A percentile compares a stretch with the other conserved stretches of the same genome.
phyloP scores from a whole-genome alignment of 768 basidiomycete species.

The Albatrellus ellisii region DNA sequence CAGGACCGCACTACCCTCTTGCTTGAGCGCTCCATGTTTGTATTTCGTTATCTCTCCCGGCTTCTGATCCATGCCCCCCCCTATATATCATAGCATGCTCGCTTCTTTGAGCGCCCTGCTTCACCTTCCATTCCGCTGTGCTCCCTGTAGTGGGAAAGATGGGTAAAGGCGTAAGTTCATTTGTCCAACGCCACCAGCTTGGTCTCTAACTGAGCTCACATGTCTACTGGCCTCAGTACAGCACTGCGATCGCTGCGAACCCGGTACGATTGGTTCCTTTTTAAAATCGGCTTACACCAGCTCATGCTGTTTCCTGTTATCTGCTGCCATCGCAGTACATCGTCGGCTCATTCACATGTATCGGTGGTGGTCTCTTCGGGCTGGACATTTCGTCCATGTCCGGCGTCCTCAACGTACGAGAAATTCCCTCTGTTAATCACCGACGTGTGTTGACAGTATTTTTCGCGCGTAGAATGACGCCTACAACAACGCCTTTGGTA shows the following conservation, averaged over 20 bases:
- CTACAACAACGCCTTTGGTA: conserved; percentile 20
- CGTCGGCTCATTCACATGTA: conserved; percentile 72
- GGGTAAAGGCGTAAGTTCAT: conserved; percentile 19
- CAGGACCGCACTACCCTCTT: no score
- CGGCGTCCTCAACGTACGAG: conserved; percentile 44
- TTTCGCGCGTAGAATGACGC: conserved; percentile 25
- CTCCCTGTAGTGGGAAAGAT: conserved; percentile 6
- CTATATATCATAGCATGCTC: no score
- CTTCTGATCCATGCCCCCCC: no score
- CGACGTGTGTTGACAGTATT: no score
- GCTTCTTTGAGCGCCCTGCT: no score
- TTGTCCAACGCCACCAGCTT: neutral
- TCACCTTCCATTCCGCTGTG: neutral
- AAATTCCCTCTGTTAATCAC: neutral
- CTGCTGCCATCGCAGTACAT: conserved; percentile 37
- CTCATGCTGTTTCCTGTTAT: neutral
- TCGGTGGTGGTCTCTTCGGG: conserved; percentile 69
- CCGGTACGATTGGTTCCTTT: conserved; percentile 25
- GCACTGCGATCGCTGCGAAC: conserved; percentile 39
- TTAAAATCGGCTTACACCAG: neutral
- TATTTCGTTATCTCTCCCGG: no score
- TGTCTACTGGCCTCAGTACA: conserved; percentile 27
- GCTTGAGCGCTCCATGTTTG: no score
- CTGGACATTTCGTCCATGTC: conserved; percentile 80
- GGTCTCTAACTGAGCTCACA: neutral